Conservation (phyloP, 2,329 filamentous ascomycete genomes). For the Coniochaeta prunicola region DNA sequence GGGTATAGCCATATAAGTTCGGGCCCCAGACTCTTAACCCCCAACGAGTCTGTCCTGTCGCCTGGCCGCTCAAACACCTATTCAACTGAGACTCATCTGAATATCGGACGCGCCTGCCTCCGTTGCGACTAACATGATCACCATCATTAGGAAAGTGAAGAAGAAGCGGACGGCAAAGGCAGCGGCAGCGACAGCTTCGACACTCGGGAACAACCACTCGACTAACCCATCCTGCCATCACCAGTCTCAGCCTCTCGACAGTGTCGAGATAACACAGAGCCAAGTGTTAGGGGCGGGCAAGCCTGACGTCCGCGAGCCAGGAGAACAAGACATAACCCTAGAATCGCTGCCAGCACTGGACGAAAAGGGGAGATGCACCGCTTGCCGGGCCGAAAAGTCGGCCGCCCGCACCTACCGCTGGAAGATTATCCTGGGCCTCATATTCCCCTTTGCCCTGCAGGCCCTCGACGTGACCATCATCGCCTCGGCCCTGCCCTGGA, state of each 20-base stretch:
- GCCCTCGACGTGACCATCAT: constrained; percentile 59
- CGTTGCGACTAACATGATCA: not conserved
- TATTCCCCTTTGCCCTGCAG: constrained; percentile 54
- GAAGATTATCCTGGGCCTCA: constrained; percentile 52
- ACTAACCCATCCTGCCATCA: not conserved
- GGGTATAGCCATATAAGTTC: not conserved
- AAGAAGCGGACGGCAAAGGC: not conserved
- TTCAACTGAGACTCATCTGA: not conserved
- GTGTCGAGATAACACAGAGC: not conserved
- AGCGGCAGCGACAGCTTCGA: not conserved
- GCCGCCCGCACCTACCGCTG: constrained; percentile 33
- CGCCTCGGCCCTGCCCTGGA: constrained; percentile 52
- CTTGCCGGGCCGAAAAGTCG: not conserved
- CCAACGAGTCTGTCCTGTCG: not conserved
- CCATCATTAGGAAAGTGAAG: not conserved
- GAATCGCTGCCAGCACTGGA: not conserved
- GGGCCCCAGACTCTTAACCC: not conserved
- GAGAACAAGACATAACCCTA: not conserved
- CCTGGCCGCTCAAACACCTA: not conserved
- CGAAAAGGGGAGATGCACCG: not conserved
- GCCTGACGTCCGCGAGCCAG: not conserved
- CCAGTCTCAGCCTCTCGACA: not conserved
- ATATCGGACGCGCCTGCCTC: not conserved
- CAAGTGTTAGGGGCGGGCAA: not conserved
- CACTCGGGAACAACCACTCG: not conserved